Percentiles rank a stretch among this genome's conserved stretches.
These are phyloP conservation scores for Iberis pinnata DNA, from an alignment of 345 rosid species.

Conservation along the genomic window DNA sequence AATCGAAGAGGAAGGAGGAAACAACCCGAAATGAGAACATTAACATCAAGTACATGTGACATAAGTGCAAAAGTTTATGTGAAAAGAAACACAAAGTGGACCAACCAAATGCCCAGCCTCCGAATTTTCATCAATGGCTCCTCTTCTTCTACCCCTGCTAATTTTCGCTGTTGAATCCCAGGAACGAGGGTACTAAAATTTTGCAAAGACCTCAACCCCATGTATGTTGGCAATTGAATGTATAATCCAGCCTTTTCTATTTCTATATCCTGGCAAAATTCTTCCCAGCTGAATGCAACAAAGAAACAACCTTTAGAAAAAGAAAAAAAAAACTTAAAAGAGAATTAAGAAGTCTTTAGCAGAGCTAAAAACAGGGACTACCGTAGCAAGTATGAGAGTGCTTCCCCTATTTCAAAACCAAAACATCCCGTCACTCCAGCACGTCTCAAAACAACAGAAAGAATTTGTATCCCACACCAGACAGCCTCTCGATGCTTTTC, in stretches of 20 bases:
- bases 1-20: constrained; percentile 25
- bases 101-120: constrained; percentile 46
- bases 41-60: constrained; percentile 7
- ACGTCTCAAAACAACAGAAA: constrained; percentile 42
- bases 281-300: constrained; percentile 69
- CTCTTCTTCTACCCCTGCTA: constrained; percentile 27
- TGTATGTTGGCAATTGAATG: constrained; percentile 35
- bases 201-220: constrained; percentile 24
- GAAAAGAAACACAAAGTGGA: constrained; percentile 3
- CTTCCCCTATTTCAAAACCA: constrained; percentile 49
- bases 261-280: constrained; percentile 68
- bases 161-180: constrained; percentile 29
- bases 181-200: constrained; percentile 34
- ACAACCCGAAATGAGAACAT: constrained; percentile 8
- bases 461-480: constrained; percentile 64
- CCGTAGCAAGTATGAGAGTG: constrained; percentile 67
- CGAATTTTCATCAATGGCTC: constrained; percentile 43
- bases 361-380: constrained; percentile 29
- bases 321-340: neutral
- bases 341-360: neutral
- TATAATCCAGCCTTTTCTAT: constrained; percentile 64
- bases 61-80: constrained; percentile 9
- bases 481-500: constrained; percentile 29
- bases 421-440: constrained; percentile 38
- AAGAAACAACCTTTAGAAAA: constrained; percentile 20